Base-by-base conservation (phyloP, 257 asterid genomes). In the Nicotiana paniculata region DNA sequence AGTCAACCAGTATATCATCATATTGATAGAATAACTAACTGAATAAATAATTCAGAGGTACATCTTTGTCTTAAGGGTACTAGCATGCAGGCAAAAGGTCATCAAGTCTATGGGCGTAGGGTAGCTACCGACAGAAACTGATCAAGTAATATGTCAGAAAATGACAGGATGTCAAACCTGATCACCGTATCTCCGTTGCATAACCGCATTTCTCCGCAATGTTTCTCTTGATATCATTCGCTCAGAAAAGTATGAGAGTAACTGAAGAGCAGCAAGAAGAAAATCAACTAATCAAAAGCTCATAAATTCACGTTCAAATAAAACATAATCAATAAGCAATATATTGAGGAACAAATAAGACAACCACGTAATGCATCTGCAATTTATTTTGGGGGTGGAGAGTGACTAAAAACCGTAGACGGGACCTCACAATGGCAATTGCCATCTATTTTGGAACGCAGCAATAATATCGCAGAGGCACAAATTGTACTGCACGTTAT, bases 171-270 rank as follows among this genome's bases (percentile, higher is more conserved):
- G 18, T 30, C 65, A 76, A 83, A 96, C 99, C 96, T 91, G 93
- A 88, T 91, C 84, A 55, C 91, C 90, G 0, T 54, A 63, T 88
- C 89, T 88, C 90, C 83, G 88, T 92, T 93, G 97, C 99, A 96
- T 91, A 77, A 96, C 97, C 58, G 82, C 89, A 88, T 96, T 96
- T 88, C 99, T 90, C 63, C 82, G 87, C 82, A 96, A 83, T 75
- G 99, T 96, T 89, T 96, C 98, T 83, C 85, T 89, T 12, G 98
- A 91, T 89, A 96, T 92, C 96, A 96, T 89, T 88, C 99, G 90
- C 90, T 89, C 95, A 77, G 96, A 86, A 83, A 96, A 96, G 87
- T 91, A 93, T 48, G 85, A 81, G 86, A 91, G 88, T 81, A 96
- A 87, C 99, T 95, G 89, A 70, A 85, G 39, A 74, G 77, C 74